Evolutionary conservation across 2,329 filamentous ascomycete genomes (phyloP).

Genomic region (Fusarium mundagurra): DNA sequence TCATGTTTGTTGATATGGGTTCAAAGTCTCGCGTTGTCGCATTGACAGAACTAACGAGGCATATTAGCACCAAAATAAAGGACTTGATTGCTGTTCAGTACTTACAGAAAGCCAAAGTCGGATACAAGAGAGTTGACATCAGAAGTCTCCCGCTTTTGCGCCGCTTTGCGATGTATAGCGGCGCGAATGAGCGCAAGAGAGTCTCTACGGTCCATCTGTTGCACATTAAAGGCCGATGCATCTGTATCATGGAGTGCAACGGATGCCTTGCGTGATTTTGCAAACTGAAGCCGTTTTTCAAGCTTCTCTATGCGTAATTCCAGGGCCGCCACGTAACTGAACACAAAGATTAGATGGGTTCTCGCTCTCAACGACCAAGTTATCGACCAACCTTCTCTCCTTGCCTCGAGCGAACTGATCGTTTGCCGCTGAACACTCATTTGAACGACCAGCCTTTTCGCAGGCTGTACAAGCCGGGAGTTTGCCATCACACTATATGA

Average conservation of each 20-base stretch:
- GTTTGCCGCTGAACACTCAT: conserved; percentile 91
- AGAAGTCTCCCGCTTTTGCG: conserved; percentile 75
- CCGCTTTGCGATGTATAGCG: conserved; percentile 72
- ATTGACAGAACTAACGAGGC: conserved; percentile 79
- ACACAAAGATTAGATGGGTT: conserved; percentile 13
- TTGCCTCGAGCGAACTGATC: conserved; percentile 97
- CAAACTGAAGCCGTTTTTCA: conserved; percentile 78
- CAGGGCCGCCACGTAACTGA: conserved; percentile 90
- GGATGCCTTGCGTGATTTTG: conserved; percentile 75
- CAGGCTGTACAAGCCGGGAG: conserved; percentile 94
- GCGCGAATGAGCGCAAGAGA: conserved; percentile 70
- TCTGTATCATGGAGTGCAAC: conserved; percentile 72
- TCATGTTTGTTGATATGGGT: conserved; percentile 87
- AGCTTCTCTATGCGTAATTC: conserved; percentile 90
- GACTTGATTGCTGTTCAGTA: neutral
- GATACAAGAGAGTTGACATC: conserved; percentile 93
- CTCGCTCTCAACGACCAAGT: neutral
- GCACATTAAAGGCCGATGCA: conserved; percentile 34
- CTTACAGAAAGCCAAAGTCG: conserved; percentile 90
- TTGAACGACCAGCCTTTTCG: conserved; percentile 86
- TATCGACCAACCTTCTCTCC: conserved; percentile 76
- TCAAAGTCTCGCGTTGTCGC: conserved; percentile 95
- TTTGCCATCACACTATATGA: conserved; percentile 86
- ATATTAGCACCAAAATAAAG: conserved; percentile 5
- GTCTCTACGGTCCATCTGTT: conserved; percentile 68